Evolutionary conservation across 2,329 filamentous ascomycete genomes (phyloP).

Genomic region (Alternaria triticina): DNA sequence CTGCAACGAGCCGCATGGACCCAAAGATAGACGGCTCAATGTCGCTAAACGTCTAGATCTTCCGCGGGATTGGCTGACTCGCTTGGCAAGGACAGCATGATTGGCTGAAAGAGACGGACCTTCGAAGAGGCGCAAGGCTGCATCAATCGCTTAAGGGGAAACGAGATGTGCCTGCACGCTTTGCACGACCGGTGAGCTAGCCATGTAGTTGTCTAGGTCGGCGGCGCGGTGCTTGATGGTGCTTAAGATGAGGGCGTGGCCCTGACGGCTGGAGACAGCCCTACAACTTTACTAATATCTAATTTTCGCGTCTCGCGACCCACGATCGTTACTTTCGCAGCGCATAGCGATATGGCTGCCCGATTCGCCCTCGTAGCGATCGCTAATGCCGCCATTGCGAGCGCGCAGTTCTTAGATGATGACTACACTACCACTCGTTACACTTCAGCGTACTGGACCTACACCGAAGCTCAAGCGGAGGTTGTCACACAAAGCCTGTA

Average conservation of each 20-base stretch:
- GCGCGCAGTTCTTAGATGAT: slow-evolving; percentile 14
- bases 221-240: slow-evolving; percentile 16
- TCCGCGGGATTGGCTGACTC: slow-evolving; percentile 5
- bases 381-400: slow-evolving; percentile 15
- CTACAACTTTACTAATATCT: slow-evolving; percentile 15
- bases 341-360: slow-evolving; percentile 23
- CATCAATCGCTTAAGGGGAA: slow-evolving; percentile 22
- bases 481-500: slow-evolving; percentile 19
- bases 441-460: slow-evolving; percentile 32
- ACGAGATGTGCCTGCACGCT: slow-evolving; percentile 22
- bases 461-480: slow-evolving; percentile 27
- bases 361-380: slow-evolving; percentile 19
- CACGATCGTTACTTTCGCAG: neutral
- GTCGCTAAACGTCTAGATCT: slow-evolving; percentile 22
- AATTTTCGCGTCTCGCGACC: slow-evolving; percentile 15
- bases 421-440: neutral
- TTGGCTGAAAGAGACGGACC: slow-evolving; percentile 11
- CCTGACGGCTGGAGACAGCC: slow-evolving; percentile 15
- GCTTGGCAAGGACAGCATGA: slow-evolving; percentile 13
- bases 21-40: slow-evolving; percentile 27
- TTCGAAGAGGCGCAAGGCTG: slow-evolving; percentile 23
- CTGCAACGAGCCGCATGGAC: slow-evolving; percentile 12
- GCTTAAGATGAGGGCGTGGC: slow-evolving; percentile 29
- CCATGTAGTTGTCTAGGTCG: slow-evolving; percentile 11
- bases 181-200: slow-evolving; percentile 29